phyloP scores from a whole-genome alignment of 1,284 basidiomycete species.

The Trametes versicolor region DNA sequence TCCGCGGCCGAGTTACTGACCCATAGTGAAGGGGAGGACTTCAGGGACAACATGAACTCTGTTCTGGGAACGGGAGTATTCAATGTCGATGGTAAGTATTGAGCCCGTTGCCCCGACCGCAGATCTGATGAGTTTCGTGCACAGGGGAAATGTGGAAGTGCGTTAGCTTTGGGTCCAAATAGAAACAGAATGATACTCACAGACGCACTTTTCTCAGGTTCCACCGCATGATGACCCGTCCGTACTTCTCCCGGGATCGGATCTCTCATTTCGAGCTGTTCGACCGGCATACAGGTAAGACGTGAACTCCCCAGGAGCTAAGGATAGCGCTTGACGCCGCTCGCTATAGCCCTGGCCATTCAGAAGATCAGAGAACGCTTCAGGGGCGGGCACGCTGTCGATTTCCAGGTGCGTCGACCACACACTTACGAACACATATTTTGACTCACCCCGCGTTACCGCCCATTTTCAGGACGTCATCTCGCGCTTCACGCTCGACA shows the following conservation, averaged over 20 bases:
- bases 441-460: neutral
- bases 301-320: no score
- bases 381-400: conserved; percentile 25
- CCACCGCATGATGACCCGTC: conserved; percentile 45
- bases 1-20: neutral
- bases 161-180: neutral
- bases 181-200: neutral
- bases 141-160: conserved; percentile 46
- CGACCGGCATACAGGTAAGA: conserved; percentile 28
- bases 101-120: neutral
- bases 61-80: conserved; percentile 37
- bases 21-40: conserved; percentile 13
- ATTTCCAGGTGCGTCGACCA: conserved; percentile 28
- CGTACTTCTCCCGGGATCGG: conserved; percentile 32
- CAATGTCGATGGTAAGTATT: conserved; percentile 32
- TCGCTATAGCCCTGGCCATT: conserved; percentile 25
- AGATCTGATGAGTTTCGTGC: neutral
- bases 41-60: conserved; percentile 30
- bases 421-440: neutral
- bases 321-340: neutral
- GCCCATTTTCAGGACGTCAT: conserved; percentile 42
- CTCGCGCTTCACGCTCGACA: conserved; percentile 52
- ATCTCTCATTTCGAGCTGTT: conserved; percentile 35
- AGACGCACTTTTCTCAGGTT: conserved; percentile 29
- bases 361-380: conserved; percentile 35